Percentiles rank a stretch among this genome's conserved stretches.
These are phyloP conservation scores for Aspergillus conjunctus DNA, from an alignment of 495 filamentous ascomycete genomes.

Conservation along the genomic window DNA sequence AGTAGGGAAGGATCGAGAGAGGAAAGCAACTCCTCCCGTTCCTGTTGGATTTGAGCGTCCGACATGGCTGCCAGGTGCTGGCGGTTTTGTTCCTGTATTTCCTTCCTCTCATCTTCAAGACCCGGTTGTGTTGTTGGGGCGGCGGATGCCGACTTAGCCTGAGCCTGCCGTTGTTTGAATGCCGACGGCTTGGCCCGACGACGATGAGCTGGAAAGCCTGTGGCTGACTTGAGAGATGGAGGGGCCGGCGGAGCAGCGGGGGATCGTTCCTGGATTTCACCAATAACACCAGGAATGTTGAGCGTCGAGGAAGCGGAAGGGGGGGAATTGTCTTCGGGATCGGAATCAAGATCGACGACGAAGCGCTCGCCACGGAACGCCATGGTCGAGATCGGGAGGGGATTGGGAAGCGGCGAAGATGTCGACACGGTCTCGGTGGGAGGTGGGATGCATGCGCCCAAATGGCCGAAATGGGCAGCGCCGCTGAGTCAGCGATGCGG, in stretches of 20 bases:
- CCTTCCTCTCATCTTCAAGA: constrained; percentile 54
- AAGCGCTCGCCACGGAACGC: constrained; percentile 63
- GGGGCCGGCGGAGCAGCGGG: constrained; percentile 50
- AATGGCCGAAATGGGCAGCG: not conserved
- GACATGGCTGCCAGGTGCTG: constrained; percentile 79
- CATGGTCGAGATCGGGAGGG: constrained; percentile 45
- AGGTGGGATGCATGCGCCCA: too few species aligned
- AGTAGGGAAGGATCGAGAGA: constrained; percentile 70
- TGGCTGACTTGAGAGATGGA: constrained; percentile 64
- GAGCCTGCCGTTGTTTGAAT: constrained; percentile 71
- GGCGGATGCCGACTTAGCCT: constrained; percentile 9
- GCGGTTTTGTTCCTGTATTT: constrained; percentile 81
- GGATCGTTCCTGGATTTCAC: constrained; percentile 76
- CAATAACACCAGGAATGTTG: constrained; percentile 56
- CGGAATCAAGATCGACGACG: constrained; percentile 53
- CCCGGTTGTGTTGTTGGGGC: not conserved
- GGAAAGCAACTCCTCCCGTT: constrained; percentile 71
- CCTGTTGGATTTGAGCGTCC: constrained; percentile 72
- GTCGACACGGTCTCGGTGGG: too few species aligned
- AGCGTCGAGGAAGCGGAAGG: constrained; percentile 19
- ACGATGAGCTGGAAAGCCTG: constrained; percentile 87
- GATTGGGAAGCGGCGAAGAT: constrained; percentile 12
- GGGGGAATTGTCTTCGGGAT: constrained; percentile 31
- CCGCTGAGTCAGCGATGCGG: constrained; percentile 34
- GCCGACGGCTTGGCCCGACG: constrained; percentile 70